A percentile compares a stretch with the other conserved stretches of the same genome.
These are phyloP conservation scores for Nicotiana rustica DNA, from an alignment of 305 asterid genomes.

Conservation along the genomic window DNA sequence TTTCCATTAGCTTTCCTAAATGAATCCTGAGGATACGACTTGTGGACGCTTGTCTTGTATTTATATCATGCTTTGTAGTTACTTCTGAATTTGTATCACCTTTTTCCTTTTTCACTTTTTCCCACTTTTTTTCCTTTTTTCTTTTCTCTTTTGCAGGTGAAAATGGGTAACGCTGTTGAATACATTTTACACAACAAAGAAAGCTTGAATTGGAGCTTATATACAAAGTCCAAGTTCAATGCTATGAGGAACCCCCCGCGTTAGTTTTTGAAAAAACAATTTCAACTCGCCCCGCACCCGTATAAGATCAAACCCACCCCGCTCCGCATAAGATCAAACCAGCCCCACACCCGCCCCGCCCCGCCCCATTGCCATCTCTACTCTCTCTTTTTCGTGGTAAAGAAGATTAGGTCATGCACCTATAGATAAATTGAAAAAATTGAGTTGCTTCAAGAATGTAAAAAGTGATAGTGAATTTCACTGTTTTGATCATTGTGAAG, in stretches of 20 bases:
- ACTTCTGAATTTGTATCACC: neutral
- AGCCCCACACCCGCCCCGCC: too few species aligned
- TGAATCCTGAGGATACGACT: neutral
- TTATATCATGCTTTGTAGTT: neutral
- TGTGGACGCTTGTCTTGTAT: neutral
- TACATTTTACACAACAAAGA: conserved; percentile 76
- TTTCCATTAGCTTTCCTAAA: neutral
- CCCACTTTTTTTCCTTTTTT: neutral
- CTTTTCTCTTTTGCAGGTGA: conserved; percentile 55
- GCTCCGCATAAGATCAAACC: too few species aligned
- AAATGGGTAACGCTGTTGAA: conserved; percentile 79
- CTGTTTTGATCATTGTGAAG: too few species aligned
- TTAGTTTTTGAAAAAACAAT: too few species aligned
- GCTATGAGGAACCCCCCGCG: conserved; percentile 64
- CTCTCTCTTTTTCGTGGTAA: too few species aligned
- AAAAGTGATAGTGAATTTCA: too few species aligned
- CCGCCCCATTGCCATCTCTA: too few species aligned
- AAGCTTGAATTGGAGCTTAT: conserved; percentile 91
- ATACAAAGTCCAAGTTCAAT: conserved; percentile 88
- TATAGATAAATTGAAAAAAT: too few species aligned
- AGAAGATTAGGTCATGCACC: too few species aligned
- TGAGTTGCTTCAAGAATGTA: too few species aligned
- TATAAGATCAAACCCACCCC: too few species aligned
- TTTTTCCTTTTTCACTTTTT: neutral
- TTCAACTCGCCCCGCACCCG: too few species aligned